Percentiles rank a stretch among this genome's conserved stretches.
phyloP scores from a whole-genome alignment of 768 basidiomycete genomes.

The Myochromella boudieri region DNA sequence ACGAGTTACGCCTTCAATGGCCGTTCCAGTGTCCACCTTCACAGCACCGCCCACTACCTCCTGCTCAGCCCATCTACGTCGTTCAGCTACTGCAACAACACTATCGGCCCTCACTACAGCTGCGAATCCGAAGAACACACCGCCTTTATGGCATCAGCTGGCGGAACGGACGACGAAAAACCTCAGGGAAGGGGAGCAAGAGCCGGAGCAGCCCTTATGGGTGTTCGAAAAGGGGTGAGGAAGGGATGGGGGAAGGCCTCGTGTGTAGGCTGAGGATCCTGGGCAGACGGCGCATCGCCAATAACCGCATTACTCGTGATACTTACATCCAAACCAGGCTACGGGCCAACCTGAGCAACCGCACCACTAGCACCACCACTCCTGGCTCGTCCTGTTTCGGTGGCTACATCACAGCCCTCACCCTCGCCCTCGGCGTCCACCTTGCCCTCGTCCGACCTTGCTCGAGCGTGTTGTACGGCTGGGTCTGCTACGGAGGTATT shows the following conservation, averaged over 20 bases:
- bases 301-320: conserved; percentile 12
- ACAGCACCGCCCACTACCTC: conserved; percentile 7
- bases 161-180: conserved; percentile 10
- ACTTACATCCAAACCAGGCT: neutral
- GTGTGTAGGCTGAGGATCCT: conserved; percentile 25
- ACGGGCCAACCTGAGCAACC: no score
- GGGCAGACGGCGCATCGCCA: conserved; percentile 14
- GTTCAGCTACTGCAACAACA: neutral
- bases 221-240: no score
- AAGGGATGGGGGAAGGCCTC: no score
- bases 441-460: conserved; percentile 45
- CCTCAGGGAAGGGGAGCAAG: no score
- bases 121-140: neutral
- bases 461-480: conserved; percentile 59
- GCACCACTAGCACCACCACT: conserved; percentile 11
- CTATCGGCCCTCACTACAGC: neutral
- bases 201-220: no score
- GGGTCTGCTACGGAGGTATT: conserved; percentile 31
- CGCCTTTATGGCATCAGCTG: conserved; percentile 9
- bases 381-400: conserved; percentile 23
- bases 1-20: conserved; percentile 61
- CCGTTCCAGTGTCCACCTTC: conserved; percentile 53
- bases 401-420: conserved; percentile 7
- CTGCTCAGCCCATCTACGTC: conserved; percentile 12
- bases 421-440: conserved; percentile 6